Evolutionary conservation across 2,329 filamentous ascomycete genomes (phyloP).

Genomic region (Ilyonectria robusta): DNA sequence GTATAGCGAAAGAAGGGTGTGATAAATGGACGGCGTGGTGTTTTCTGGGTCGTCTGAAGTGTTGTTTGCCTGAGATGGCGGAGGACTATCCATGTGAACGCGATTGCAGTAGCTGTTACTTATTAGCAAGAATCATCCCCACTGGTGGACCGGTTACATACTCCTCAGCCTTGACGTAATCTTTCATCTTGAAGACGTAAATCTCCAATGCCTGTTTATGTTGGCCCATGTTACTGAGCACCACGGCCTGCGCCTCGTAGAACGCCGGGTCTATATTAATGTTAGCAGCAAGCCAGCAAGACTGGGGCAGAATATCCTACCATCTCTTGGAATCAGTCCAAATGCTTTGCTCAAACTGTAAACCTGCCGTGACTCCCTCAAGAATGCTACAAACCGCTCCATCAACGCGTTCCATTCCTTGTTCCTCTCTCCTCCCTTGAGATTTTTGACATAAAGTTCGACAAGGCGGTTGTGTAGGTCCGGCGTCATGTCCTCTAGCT

Average conservation of each 20-base stretch:
- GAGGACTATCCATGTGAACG: slow-evolving; percentile 73
- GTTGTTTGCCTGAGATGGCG: slow-evolving; percentile 53
- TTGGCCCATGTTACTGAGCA: slow-evolving; percentile 94
- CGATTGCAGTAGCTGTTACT: slow-evolving; percentile 85
- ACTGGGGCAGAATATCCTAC: slow-evolving; percentile 61
- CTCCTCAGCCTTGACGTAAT: slow-evolving; percentile 94
- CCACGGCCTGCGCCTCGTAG: slow-evolving; percentile 90
- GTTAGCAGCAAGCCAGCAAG: slow-evolving; percentile 25
- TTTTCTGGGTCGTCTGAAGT: slow-evolving; percentile 60
- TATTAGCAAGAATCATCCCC: slow-evolving; percentile 37
- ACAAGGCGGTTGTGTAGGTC: slow-evolving; percentile 91
- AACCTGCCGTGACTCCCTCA: slow-evolving; percentile 78
- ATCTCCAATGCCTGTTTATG: slow-evolving; percentile 97
- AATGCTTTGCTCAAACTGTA: slow-evolving; percentile 88
- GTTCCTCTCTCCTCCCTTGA: slow-evolving; percentile 59
- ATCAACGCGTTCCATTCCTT: slow-evolving; percentile 71
- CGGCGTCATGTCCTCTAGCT: slow-evolving; percentile 86
- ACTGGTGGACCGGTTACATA: slow-evolving; percentile 60
- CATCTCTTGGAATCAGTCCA: slow-evolving; percentile 82
- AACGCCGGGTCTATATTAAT: slow-evolving; percentile 79
- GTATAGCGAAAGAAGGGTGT: slow-evolving; percentile 91
- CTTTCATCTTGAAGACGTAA: slow-evolving; percentile 93
- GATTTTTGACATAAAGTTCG: slow-evolving; percentile 75
- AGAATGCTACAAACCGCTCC: slow-evolving; percentile 79
- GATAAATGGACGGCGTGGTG: slow-evolving; percentile 84